Conservation (phyloP, 768 basidiomycete species). For the Postia placenta region DNA sequence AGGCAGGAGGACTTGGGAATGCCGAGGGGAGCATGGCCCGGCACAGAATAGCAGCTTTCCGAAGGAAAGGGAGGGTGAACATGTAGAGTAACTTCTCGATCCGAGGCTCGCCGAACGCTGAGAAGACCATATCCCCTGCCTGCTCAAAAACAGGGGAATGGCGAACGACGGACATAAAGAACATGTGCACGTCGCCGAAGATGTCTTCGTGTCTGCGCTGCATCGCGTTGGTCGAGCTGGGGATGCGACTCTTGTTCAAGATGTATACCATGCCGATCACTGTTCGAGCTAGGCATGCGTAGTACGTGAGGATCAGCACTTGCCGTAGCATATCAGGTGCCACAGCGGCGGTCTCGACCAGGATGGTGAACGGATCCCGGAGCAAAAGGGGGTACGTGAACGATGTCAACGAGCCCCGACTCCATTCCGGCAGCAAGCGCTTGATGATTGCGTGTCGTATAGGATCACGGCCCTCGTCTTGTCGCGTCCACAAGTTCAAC, state of each 20-base stretch:
- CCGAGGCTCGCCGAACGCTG: constrained; percentile 74
- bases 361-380: constrained; percentile 83
- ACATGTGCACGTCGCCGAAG: constrained; percentile 83
- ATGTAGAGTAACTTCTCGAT: constrained; percentile 84
- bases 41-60: constrained; percentile 80
- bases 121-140: constrained; percentile 72
- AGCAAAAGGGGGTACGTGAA: constrained; percentile 83
- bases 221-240: constrained; percentile 31
- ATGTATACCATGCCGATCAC: constrained; percentile 83
- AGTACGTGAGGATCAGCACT: constrained; percentile 84
- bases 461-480: constrained; percentile 71
- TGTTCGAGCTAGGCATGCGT: constrained; percentile 81
- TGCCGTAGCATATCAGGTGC: constrained; percentile 87
- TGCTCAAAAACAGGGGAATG: constrained; percentile 87
- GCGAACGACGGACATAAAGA: constrained; percentile 86
- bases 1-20: constrained; percentile 46
- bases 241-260: constrained; percentile 64
- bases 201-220: constrained; percentile 59
- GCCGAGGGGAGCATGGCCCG: constrained; percentile 64
- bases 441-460: constrained; percentile 86
- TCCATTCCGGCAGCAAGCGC: constrained; percentile 88
- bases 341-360: constrained; percentile 87
- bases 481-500: constrained; percentile 61
- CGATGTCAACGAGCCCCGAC: constrained; percentile 73
- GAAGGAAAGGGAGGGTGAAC: constrained; percentile 89